phyloP scores from a whole-genome alignment of 139 green algal genomes.

The Tetradesmus obliquus region DNA sequence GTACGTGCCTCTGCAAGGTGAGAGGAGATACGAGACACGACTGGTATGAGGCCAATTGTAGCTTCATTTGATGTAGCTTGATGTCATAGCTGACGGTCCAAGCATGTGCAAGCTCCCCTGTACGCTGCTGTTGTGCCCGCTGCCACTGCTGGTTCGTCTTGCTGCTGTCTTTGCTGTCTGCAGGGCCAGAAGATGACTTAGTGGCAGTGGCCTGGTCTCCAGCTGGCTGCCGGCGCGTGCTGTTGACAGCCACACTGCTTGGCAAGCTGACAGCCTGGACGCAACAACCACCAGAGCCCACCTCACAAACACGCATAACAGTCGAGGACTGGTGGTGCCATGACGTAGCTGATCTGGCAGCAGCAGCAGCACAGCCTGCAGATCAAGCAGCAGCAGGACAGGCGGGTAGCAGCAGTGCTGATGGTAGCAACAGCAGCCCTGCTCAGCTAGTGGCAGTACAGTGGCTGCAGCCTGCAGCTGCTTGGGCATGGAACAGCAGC shows the following conservation, averaged over 20 bases:
- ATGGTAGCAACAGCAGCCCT: not conserved
- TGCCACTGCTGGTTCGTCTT: not conserved
- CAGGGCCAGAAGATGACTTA: slow-evolving; percentile 13
- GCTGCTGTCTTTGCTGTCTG: not conserved
- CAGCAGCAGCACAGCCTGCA: not conserved
- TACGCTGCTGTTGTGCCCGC: not conserved
- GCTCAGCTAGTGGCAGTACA: not conserved
- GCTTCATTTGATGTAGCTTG: not conserved
- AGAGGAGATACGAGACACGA: not conserved
- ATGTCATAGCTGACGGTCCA: not conserved
- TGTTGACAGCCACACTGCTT: slow-evolving; percentile 5
- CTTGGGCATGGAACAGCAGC: not conserved
- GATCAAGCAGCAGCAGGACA: slow-evolving; percentile 4
- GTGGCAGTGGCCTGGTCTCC: slow-evolving; percentile 23
- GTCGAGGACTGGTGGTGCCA: slow-evolving; percentile 37
- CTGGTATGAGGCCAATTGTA: not conserved
- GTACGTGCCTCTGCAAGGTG: slow-evolving; percentile 36
- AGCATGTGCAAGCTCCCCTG: too few species aligned
- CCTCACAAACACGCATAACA: slow-evolving; percentile 2
- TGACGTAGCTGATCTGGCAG: not conserved
- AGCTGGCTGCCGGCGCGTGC: slow-evolving; percentile 20
- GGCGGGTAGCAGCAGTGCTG: not conserved
- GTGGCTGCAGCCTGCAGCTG: not conserved
- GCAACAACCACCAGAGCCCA: slow-evolving; percentile 14
- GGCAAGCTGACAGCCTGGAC: slow-evolving; percentile 1